A percentile compares a stretch with the other conserved stretches of the same genome.
These are phyloP conservation scores for Leptographium procerum DNA, from an alignment of 2,329 filamentous ascomycete species.

Conservation along the genomic window DNA sequence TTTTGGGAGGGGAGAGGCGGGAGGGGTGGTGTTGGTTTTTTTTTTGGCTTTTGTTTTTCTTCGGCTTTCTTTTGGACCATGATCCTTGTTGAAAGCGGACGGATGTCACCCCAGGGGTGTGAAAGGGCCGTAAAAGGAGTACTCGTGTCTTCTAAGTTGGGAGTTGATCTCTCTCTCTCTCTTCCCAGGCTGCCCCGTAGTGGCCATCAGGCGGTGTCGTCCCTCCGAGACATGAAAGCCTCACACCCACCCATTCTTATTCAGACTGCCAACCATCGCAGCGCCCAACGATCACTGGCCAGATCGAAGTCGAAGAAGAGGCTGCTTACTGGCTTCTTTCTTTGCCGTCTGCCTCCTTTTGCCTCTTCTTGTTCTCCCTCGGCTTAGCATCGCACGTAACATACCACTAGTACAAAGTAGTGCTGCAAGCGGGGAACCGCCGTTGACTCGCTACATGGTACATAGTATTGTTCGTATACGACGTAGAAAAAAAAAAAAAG, in stretches of 20 bases:
- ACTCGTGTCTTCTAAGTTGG: no score
- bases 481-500: not conserved
- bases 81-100: not conserved
- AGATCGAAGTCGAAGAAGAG: no score
- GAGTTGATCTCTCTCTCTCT: no score
- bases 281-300: no score
- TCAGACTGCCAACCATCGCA: not conserved
- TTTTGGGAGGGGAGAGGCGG: not conserved
- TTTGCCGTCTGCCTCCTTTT: not conserved
- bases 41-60: not conserved
- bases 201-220: not conserved
- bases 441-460: not conserved
- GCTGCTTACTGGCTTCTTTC: no score
- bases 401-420: not conserved
- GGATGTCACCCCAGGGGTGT: not conserved
- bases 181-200: not conserved
- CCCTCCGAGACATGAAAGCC: not conserved
- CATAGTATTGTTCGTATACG: not conserved
- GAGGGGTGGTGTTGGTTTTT: not conserved
- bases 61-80: not conserved
- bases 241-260: not conserved
- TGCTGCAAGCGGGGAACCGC: not conserved
- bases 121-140: not conserved
- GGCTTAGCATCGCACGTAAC: not conserved
- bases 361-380: not conserved